These are phyloP conservation scores for Penstemon barbatus DNA, from an alignment of 257 asterid genomes.

Conservation along the genomic window DNA sequence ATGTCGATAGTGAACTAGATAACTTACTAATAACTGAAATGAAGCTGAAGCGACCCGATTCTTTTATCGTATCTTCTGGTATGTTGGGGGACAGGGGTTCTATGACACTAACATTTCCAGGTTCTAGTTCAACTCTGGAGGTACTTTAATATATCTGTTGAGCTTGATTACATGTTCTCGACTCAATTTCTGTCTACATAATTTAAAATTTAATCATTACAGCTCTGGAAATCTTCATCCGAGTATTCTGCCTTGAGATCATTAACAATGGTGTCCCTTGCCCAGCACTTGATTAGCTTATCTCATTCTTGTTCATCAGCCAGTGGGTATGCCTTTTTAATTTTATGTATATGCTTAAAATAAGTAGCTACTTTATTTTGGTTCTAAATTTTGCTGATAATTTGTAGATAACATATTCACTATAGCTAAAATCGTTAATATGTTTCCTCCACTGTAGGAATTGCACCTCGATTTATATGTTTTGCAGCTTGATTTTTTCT, in stretches of 20 bases:
- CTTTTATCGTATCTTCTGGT: conserved; percentile 81
- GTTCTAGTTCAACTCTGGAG: conserved; percentile 71
- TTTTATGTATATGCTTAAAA: conserved; percentile 15
- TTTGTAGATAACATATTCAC: conserved; percentile 7
- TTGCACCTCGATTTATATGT: conserved; percentile 14
- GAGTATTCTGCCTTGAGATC: conserved; percentile 95
- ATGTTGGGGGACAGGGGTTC: conserved; percentile 91
- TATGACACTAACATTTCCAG: conserved; percentile 82
- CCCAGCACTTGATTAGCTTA: conserved; percentile 86
- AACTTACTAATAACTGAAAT: conserved; percentile 73
- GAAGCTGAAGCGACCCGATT: conserved; percentile 72
- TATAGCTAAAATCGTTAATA: conserved; percentile 18
- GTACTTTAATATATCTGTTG: conserved; percentile 43
- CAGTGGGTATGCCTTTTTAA: conserved; percentile 61
- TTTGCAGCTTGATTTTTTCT: conserved; percentile 15
- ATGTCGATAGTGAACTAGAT: conserved; percentile 83
- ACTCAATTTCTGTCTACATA: conserved; percentile 33
- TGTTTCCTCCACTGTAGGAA: not conserved
- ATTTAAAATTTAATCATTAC: conserved; percentile 37
- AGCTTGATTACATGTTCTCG: conserved; percentile 21
- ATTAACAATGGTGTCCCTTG: conserved; percentile 92
- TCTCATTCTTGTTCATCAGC: conserved; percentile 76
- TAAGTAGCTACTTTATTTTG: not conserved
- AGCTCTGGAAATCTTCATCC: conserved; percentile 95
- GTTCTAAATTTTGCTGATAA: conserved; percentile 22